Base-by-base conservation (phyloP, 106 monocot genomes). In the Narthecium ossifragum region DNA sequence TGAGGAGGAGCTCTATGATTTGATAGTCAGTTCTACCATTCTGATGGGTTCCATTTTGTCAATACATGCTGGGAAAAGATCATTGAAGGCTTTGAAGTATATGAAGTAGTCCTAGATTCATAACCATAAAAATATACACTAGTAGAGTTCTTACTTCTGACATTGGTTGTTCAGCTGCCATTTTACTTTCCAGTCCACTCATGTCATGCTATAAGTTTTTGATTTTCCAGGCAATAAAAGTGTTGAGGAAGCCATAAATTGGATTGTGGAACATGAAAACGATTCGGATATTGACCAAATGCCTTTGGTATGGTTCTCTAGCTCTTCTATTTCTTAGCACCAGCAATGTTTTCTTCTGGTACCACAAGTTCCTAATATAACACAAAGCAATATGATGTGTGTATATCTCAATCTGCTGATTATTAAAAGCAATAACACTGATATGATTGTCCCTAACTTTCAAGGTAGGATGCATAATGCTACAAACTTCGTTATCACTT, bases 251-350 rank as follows among this genome's bases (percentile, higher is more conserved):
- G 90, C 98, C 8, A 68, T 98, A 45, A 88, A 81, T 47, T 98
- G 98, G 98, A 57, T 98, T 67, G 81, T 76, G 31, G 91, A 91
- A 62, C 98, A 98, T 72, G 91, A 98, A 67, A 66, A 88, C 70
- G 98, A 98, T 31, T 71, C 84, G 45, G 87, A 98, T 72, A 84
- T 98, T 77, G 98, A 98, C 79, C 60, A 91, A 61, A 85, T 91
- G 91, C 91, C 91, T 67, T 14, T 98, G 91, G 98, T 98, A 87
- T 41, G 34, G 5, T 52, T 18, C 14, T 51, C 10, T 13, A 55
- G 43, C 27, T 27, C 29, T 21, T 39, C 52, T 36, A 24, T 17
- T 58, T 58, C 15, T 13, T 5, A 22, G 2, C 38, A 15, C 24
- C 14, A 15, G 20, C 37, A 24, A 26, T 60, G 17, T 41, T 25